These are phyloP conservation scores for Rubus idaeus DNA, from an alignment of 306 rosid genomes.

Conservation along the genomic window DNA sequence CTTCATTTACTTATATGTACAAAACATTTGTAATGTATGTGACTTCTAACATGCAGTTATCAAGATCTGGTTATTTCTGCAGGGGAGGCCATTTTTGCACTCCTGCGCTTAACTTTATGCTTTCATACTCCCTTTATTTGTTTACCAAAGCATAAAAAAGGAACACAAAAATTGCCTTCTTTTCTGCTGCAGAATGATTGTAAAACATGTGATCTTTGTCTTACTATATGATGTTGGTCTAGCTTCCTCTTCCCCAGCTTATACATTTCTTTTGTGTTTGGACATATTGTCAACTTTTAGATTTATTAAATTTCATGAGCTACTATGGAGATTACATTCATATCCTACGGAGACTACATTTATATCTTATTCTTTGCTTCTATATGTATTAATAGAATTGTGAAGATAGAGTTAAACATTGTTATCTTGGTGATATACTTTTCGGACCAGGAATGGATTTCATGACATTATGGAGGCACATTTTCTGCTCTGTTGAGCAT, in stretches of 20 bases:
- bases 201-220: neutral
- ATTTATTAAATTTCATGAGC: neutral
- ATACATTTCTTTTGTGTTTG: neutral
- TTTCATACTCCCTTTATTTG: neutral
- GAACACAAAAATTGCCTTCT: neutral
- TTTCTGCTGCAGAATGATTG: neutral
- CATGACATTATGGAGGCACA: neutral
- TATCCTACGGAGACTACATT: neutral
- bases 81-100: neutral
- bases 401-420: neutral
- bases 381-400: neutral
- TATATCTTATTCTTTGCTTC: neutral
- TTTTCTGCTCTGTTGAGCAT: conserved; percentile 20
- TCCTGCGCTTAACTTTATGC: neutral
- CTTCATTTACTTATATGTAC: conserved; percentile 2
- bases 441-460: neutral
- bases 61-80: neutral
- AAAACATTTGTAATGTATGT: neutral
- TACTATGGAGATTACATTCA: neutral
- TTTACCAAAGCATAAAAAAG: neutral
- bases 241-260: neutral
- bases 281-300: neutral
- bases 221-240: conserved; percentile 3
- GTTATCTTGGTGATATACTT: neutral
- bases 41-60: neutral